Evolutionary conservation across 768 basidiomycete genomes (phyloP), one percentile per base, ranked within the genome.

Genomic region (Macrolepiota fuliginosa): DNA sequence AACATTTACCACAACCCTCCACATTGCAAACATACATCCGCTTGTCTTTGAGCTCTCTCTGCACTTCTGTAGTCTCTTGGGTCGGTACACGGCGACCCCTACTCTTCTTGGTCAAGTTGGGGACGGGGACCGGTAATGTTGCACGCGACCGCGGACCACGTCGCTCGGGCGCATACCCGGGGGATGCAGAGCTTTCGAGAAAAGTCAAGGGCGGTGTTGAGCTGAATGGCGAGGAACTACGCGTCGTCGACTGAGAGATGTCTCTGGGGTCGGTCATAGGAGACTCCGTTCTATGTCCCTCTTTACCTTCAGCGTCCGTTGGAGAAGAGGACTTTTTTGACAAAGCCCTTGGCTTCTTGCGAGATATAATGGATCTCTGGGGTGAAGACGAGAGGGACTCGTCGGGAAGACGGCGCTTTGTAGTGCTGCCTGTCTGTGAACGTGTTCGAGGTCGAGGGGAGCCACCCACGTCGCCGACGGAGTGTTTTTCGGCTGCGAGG

Each of bases 81-180:
- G 87, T 90, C 4, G 90, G 90, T 22, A 92, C 90, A 62, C 88
- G 82, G 39, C 90, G 83, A 12, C 90, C 90, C 56, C 90, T 84
- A 66, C 87, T 89, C 76, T 89, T 90, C 78, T 91, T 92, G 49
- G 87, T 91, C 63, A 92, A 70, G 72, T 90, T 88, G 37, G 90
- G 89, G 45, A 91, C 88, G 12, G 89, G 89, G 27, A 86, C 79
- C 24, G 89, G 89, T 51, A 86, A 80, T 5, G 81, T 77, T 11
- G 81, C 81, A 61, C 83, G 82, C 66, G 83, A 78, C 47, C 80
- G 80, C 19, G 83, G 77, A 57, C 78, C 74, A 47, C 80, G 79
- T 40, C 73, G 73, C 40, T 79, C 80, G 2, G 63, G 63, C 11
- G 61, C 50, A 46, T 62, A 63, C n/a, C 61, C 65, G 25, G 57